phyloP scores from a whole-genome alignment of 768 basidiomycete species.

The Punctularia strigosozonata region DNA sequence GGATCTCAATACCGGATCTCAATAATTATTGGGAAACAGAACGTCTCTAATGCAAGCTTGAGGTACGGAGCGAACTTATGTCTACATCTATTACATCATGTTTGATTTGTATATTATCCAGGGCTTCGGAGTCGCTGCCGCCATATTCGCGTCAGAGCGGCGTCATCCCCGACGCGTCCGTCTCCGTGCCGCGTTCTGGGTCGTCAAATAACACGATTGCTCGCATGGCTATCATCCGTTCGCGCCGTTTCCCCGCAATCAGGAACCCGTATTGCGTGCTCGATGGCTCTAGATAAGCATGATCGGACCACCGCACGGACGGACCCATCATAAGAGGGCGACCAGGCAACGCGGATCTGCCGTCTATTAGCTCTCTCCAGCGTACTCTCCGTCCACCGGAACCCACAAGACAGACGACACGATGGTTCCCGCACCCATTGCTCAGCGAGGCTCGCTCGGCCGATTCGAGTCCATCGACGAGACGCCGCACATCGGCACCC shows the following conservation, averaged over 20 bases:
- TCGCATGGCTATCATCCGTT: neutral
- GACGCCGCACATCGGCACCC: constrained; percentile 49
- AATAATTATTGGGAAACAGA: too few species aligned
- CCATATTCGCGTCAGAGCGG: too few species aligned
- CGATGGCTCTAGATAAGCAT: neutral
- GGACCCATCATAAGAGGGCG: neutral
- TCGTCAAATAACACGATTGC: too few species aligned
- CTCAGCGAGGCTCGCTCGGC: constrained; percentile 25
- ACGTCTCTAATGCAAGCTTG: too few species aligned
- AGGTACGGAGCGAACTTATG: too few species aligned
- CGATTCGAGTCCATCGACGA: constrained; percentile 23
- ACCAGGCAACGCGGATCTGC: neutral
- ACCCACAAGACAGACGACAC: neutral
- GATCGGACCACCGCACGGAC: neutral
- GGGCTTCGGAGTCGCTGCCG: too few species aligned
- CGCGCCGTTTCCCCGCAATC: neutral
- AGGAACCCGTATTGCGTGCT: neutral
- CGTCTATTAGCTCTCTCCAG: neutral
- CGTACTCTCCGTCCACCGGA: neutral
- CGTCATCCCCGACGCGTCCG: too few species aligned
- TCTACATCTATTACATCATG: too few species aligned
- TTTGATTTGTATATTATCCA: too few species aligned
- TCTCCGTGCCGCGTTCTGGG: too few species aligned
- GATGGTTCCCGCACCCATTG: constrained; percentile 19
- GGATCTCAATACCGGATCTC: too few species aligned